These are phyloP conservation scores for Crataegus laevigata DNA, from an alignment of 306 rosid genomes.

Conservation along the genomic window DNA sequence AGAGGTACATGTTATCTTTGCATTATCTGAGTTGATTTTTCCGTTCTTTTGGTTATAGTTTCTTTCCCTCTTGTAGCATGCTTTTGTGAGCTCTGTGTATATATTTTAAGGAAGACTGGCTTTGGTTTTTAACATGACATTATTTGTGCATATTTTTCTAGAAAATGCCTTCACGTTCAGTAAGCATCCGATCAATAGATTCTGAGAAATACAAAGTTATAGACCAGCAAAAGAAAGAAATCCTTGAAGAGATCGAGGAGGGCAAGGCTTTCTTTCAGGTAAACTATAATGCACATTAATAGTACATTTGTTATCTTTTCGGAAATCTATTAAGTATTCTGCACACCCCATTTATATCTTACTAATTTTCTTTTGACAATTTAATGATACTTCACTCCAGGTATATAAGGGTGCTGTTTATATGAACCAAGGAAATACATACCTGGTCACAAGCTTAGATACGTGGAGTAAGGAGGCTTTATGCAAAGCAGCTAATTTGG, in stretches of 20 bases:
- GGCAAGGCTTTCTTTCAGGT: slow-evolving; percentile 97
- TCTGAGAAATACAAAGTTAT: slow-evolving; percentile 55
- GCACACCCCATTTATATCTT: background rate
- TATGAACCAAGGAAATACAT: slow-evolving; percentile 79
- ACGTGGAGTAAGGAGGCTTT: slow-evolving; percentile 49
- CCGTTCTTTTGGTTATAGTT: slow-evolving; percentile 14
- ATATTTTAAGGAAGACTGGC: background rate
- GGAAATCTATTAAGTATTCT: background rate
- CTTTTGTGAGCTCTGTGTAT: slow-evolving; percentile 11
- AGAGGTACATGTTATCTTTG: slow-evolving; percentile 37
- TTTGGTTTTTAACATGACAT: background rate
- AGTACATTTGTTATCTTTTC: background rate
- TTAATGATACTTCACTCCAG: slow-evolving; percentile 33
- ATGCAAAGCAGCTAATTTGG: slow-evolving; percentile 70
- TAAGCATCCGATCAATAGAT: slow-evolving; percentile 82
- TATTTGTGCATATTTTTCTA: slow-evolving; percentile 13
- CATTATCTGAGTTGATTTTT: slow-evolving; percentile 13
- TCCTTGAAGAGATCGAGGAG: slow-evolving; percentile 96
- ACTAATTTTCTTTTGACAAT: background rate
- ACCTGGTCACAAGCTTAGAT: slow-evolving; percentile 69
- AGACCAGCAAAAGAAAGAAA: slow-evolving; percentile 42
- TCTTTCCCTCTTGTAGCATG: background rate
- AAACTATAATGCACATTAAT: background rate
- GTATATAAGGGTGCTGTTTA: slow-evolving; percentile 93
- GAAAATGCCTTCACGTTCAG: slow-evolving; percentile 71